These are phyloP conservation scores for Apiotrichum gamsii DNA, from an alignment of 1,284 basidiomycete genomes.

Conservation along the genomic window DNA sequence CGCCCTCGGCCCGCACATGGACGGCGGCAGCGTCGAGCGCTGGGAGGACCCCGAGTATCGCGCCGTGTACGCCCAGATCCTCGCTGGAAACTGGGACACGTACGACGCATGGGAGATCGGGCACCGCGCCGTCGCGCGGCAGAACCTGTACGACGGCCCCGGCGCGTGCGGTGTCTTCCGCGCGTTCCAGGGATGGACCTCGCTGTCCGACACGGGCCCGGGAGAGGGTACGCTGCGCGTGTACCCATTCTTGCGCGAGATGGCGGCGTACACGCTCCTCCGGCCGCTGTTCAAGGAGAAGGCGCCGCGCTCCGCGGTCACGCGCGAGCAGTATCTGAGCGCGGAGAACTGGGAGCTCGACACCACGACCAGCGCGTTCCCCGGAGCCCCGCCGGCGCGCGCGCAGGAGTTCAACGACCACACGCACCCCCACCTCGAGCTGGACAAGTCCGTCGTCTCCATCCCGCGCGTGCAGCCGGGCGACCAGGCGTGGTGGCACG, in stretches of 20 bases:
- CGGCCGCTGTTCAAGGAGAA: conserved; percentile 57
- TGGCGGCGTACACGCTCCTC: conserved; percentile 68
- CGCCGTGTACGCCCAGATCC: conserved; percentile 55
- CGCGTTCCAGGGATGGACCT: conserved; percentile 67
- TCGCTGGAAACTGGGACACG: conserved; percentile 57
- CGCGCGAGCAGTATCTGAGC: conserved; percentile 46
- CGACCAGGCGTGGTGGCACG: conserved; percentile 78
- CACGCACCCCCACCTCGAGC: conserved; percentile 65
- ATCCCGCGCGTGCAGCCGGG: conserved; percentile 67
- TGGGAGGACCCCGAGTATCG: conserved; percentile 68
- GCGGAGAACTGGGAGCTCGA: conserved; percentile 61
- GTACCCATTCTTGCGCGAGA: conserved; percentile 66
- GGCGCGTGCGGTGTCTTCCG: conserved; percentile 62
- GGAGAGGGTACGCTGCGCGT: conserved; percentile 69
- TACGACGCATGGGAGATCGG: conserved; percentile 43
- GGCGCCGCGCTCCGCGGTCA: conserved; percentile 14
- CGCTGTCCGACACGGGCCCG: conserved; percentile 56
- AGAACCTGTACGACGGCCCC: conserved; percentile 42
- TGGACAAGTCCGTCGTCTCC: conserved; percentile 65
- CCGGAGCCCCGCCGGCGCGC: conserved; percentile 57
- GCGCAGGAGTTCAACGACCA: conserved; percentile 58
- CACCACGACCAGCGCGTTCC: conserved; percentile 56
- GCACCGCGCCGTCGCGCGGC: conserved; percentile 29
- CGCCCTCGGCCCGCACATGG: conserved; percentile 66
- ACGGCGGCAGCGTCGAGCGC: conserved; percentile 66